Percentiles rank a stretch among this genome's conserved stretches.
These are phyloP conservation scores for Mucuna pruriens DNA, from an alignment of 306 rosid species.

Conservation along the genomic window DNA sequence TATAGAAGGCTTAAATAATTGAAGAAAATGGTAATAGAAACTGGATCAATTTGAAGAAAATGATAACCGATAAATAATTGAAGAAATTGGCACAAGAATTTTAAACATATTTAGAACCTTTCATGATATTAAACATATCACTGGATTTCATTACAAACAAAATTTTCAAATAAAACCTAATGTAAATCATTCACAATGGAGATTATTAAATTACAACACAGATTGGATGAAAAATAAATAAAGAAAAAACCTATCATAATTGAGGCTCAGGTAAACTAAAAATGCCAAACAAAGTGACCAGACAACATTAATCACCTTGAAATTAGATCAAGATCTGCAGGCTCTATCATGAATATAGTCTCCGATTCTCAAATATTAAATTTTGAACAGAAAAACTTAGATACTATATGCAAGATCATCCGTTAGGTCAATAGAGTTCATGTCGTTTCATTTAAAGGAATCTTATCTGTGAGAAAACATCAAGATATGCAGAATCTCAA, in stretches of 20 bases:
- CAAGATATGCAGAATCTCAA: slow-evolving; percentile 87
- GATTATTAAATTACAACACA: not conserved
- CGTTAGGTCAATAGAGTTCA: not conserved
- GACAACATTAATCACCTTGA: slow-evolving; percentile 64
- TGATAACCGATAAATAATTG: not conserved
- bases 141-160: not conserved
- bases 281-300: not conserved
- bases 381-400: slow-evolving; percentile 28
- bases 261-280: slow-evolving; percentile 31
- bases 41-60: no score
- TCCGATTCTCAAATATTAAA: slow-evolving; percentile 72
- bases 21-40: not conserved
- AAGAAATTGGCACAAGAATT: not conserved
- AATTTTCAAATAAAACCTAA: not conserved
- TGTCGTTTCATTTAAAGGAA: slow-evolving; percentile 72
- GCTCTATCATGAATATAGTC: slow-evolving; percentile 88
- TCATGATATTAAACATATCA: not conserved
- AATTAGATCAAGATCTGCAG: slow-evolving; percentile 95
- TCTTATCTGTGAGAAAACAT: slow-evolving; percentile 77
- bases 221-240: not conserved
- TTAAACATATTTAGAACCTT: not conserved
- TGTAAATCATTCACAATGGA: not conserved
- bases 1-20: no score
- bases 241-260: not conserved
- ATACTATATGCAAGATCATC: not conserved